Base-by-base conservation (phyloP, 306 rosid species). In the Citrullus amarus region DNA sequence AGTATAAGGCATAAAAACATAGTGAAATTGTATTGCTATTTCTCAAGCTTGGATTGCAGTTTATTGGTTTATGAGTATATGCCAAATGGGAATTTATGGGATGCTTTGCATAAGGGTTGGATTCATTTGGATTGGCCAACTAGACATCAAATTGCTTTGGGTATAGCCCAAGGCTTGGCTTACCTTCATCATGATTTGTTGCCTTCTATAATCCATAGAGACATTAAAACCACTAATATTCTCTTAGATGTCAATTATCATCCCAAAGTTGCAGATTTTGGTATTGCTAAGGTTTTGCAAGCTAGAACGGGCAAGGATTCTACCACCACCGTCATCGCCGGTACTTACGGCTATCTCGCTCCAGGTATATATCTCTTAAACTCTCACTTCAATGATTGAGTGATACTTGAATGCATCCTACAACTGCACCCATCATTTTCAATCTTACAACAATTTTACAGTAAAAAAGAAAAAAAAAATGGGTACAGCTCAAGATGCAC, bases 211-310 rank as follows among this genome's bases (percentile, higher is more conserved):
- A 91, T 96, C 78, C 99, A 96, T 78, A 67, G 99, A 81, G 99
- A 96, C 78, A 91, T 96, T 53, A 96, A 96, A 81, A 86, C 97
- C 11, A 92, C 97, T 6, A 96, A 96, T 76, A 96, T 96, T 61
- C 85, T 96, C 39, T 84, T 96, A 66, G 99, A 92, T 81, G 91
- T 84, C 22, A 88, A 92, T 85, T 82, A 92, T 84, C 90, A 88
- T 3, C 98, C 99, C 34, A 96, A 91, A 76, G 99, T 96, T 79
- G 98, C 99, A 11, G 99, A 96, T 71, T 96, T 96, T 77, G 99
- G 99, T 12, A 91, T 96, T 20, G 98, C 99, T 74, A 96, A 96
- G 88, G 97, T 96, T 81, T 89, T 96, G 75, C 99, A 96, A 79
- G 98, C 97, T 65, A 86, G 91, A 82, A 92, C 93, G 1, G 93